Conservation (phyloP, 73 alveolate species). For the Symbiodinium pilosum region DNA sequence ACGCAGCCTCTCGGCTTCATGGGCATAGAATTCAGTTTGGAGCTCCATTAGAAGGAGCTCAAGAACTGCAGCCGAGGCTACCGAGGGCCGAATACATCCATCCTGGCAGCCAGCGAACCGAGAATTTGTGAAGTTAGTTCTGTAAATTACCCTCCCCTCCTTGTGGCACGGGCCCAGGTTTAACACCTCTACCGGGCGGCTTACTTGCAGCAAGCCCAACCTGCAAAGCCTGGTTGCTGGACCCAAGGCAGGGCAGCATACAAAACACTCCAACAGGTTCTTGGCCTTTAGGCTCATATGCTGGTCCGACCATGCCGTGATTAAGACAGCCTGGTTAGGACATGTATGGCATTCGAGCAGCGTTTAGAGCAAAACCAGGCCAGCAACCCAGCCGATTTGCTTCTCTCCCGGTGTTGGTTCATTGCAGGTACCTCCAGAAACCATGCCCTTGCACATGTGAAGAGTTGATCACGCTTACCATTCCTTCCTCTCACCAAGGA, state of each 20-base stretch:
- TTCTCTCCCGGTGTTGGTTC: too few relatives aligned
- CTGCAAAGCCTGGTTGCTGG: slow-evolving; percentile 19
- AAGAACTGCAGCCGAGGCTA: not conserved
- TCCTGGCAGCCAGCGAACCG: slow-evolving; percentile 15
- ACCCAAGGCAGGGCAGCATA: not conserved
- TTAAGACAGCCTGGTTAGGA: not conserved
- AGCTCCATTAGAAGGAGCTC: not conserved
- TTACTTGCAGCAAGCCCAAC: slow-evolving; percentile 53
- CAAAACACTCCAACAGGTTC: not conserved
- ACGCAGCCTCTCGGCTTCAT: not conserved
- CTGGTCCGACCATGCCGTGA: not conserved
- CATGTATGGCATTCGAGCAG: not conserved
- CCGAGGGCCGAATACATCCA: slow-evolving; percentile 24
- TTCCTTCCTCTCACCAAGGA: too few relatives aligned
- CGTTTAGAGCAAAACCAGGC: not conserved
- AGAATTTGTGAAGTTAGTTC: not conserved
- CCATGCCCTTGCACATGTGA: too few relatives aligned
- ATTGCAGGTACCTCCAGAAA: too few relatives aligned
- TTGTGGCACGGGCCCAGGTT: not conserved
- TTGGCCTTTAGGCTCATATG: too few relatives aligned
- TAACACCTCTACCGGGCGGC: slow-evolving; percentile 39
- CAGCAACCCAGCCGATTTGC: not conserved
- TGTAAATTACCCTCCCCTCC: not conserved
- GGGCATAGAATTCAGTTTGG: not conserved
- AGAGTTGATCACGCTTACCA: too few relatives aligned